A percentile compares a stretch with the other conserved stretches of the same genome.
Conservation (phyloP, 345 rosid genomes). For the Limnanthes douglasii region DNA sequence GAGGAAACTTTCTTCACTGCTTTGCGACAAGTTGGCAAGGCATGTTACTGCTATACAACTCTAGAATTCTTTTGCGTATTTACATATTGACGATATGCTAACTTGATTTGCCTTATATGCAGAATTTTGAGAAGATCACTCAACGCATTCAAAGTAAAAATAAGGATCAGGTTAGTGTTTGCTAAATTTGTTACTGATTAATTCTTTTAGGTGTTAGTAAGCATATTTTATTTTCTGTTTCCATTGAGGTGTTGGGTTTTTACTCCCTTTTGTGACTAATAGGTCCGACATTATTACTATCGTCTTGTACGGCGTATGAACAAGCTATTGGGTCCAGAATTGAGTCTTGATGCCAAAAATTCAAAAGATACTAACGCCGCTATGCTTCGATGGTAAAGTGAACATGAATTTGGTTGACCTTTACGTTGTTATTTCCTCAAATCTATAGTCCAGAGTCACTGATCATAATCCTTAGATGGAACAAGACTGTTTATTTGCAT, state of each 20-base stretch:
- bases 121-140: slow-evolving; percentile 98
- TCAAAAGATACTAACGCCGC: slow-evolving; percentile 98
- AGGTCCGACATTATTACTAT: slow-evolving; percentile 98
- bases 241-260: background rate
- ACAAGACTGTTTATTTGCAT: too few species aligned
- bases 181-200: background rate
- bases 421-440: background rate
- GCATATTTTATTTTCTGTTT: background rate
- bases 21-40: slow-evolving; percentile 99
- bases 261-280: slow-evolving; percentile 13
- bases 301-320: slow-evolving; percentile 98
- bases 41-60: slow-evolving; percentile 13
- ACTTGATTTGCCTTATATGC: slow-evolving; percentile 12
- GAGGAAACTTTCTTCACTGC: slow-evolving; percentile 97
- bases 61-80: too few species aligned
- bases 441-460: too few species aligned
- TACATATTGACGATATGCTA: background rate
- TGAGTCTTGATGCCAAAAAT: slow-evolving; percentile 91
- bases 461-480: too few species aligned
- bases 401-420: background rate
- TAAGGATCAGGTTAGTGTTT: slow-evolving; percentile 81
- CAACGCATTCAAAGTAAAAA: slow-evolving; percentile 91
- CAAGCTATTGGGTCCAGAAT: slow-evolving; percentile 82
- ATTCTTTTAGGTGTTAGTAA: slow-evolving; percentile 1
- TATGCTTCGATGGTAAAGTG: slow-evolving; percentile 99